Percentiles rank a stretch among this genome's conserved stretches.
Conservation (phyloP, 805 yeast genomes). For the Metschnikowia drakensbergensis region DNA sequence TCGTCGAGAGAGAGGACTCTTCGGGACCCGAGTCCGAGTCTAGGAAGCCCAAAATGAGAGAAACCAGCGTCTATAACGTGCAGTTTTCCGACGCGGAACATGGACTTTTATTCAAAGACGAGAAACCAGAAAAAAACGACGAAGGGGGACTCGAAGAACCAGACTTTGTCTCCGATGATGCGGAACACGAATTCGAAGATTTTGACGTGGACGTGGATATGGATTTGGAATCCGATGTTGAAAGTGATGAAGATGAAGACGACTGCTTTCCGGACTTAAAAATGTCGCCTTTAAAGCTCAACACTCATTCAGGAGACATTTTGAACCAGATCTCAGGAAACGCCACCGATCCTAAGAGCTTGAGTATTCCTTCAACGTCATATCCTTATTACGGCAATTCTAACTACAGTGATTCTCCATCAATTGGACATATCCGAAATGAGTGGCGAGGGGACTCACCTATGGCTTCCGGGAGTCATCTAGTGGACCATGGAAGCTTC, state of each 20-base stretch:
- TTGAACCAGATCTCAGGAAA: conserved; percentile 1
- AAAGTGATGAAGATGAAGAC: conserved; percentile 19
- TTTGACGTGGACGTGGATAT: conserved; percentile 7
- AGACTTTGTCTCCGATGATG: background rate
- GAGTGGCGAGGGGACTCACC: conserved; percentile 4
- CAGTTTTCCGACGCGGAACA: background rate
- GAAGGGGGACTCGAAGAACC: background rate
- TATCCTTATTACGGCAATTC: background rate
- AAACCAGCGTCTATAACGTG: conserved; percentile 11
- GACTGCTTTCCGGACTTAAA: conserved; percentile 4
- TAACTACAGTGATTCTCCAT: conserved; percentile 1
- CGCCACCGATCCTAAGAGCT: background rate
- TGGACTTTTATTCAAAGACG: background rate
- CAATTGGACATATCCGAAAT: background rate
- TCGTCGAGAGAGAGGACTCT: conserved; percentile 44
- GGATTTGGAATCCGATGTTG: conserved; percentile 11
- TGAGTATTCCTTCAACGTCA: background rate
- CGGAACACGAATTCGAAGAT: background rate
- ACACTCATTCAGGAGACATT: conserved; percentile 7
- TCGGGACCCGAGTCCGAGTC: conserved; percentile 12
- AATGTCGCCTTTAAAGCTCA: conserved; percentile 12
- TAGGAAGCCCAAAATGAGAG: conserved; percentile 9
- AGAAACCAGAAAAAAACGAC: background rate
- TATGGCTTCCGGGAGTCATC: background rate
- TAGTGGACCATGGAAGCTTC: conserved; percentile 1